Evolutionary conservation across 1,284 basidiomycete genomes (phyloP), one percentile per base, ranked within the genome.

Genomic region (Apiotrichum akiyoshidainum): DNA sequence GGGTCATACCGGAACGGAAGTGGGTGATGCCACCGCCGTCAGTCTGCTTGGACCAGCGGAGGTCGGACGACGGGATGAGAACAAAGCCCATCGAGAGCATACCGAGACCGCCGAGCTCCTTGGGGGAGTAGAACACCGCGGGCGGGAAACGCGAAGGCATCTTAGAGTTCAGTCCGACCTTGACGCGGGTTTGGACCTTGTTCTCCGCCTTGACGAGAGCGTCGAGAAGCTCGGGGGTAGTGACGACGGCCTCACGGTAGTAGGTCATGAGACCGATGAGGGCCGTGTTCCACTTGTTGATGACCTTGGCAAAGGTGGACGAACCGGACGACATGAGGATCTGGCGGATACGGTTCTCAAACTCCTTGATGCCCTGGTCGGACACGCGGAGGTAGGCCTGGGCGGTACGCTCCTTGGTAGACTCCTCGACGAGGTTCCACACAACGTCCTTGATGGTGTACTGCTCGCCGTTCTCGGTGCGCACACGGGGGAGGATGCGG

Each of bases 11-110:
- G 57, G 92, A 90, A 69, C 93, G 88, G 90, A 97, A 98, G 79
- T 97, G 93, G 7, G 92, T 94, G 57, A 93, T 76, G 84, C 87
- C 87, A 61, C 90, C 91, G 59, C 93, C 88, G 67, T 98, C 96
- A 21, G 96, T 99, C 78, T 99, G 96, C 77, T 96, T 98, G 51
- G 90, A 93, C 93, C 94, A 99, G 56, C 93, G 85, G 52, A 99
- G 83, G 72, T 99, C 96, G 70, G 91, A 94, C 69, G 96, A 92
- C 21, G 96, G 96, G 64, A 99, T 99, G 55, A 99, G 83, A 46
- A 99, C 93, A 77, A 99, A 96, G 35, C 94, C 94, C 96, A 99
- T 99, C 1, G 93, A 97, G 69, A 99, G 82, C 96, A 98, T 98
- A 60, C 96, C 96, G 35, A 99, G 85, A 78, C 96, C 96, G 76